These are phyloP conservation scores for Clonostachys byssicola DNA, from an alignment of 2,329 filamentous ascomycete species.

Conservation along the genomic window DNA sequence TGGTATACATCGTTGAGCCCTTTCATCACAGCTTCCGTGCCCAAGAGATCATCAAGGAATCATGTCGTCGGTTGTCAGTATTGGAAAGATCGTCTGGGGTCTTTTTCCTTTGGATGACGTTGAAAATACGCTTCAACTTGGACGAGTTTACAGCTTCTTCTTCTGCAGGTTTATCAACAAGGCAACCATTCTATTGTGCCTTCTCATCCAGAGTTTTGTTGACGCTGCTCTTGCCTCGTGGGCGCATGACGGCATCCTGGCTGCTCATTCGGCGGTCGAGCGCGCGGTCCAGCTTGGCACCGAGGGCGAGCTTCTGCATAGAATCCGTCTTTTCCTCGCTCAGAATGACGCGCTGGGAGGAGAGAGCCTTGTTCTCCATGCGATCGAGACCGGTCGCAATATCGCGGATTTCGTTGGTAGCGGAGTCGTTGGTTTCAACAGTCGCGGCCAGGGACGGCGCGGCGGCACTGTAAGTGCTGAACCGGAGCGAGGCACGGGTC, in stretches of 20 bases:
- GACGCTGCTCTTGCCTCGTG: conserved; percentile 33
- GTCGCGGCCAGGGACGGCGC: conserved; percentile 57
- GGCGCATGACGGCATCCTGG: conserved; percentile 84
- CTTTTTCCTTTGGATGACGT: too few species aligned
- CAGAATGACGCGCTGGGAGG: conserved; percentile 69
- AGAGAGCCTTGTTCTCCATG: conserved; percentile 84
- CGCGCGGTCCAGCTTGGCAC: conserved; percentile 86
- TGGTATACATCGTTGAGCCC: too few species aligned
- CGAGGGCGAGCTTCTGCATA: conserved; percentile 80
- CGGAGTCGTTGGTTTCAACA: conserved; percentile 47
- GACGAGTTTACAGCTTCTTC: neutral
- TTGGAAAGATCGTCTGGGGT: too few species aligned
- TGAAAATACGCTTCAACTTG: too few species aligned
- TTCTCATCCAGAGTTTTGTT: conserved; percentile 25
- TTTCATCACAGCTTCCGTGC: too few species aligned
- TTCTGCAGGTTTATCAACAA: neutral
- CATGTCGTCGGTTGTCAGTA: too few species aligned
- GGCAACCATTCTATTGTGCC: conserved; percentile 12
- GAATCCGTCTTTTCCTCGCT: conserved; percentile 77
- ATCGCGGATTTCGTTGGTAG: conserved; percentile 55
- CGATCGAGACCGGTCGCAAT: conserved; percentile 79
- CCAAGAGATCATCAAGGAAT: too few species aligned
- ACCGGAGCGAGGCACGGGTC: conserved; percentile 51
- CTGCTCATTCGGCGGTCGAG: conserved; percentile 80
- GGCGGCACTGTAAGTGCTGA: conserved; percentile 57